A percentile compares a stretch with the other conserved stretches of the same genome.
These are phyloP conservation scores for Oxalis stricta DNA, from an alignment of 441 rosid species.

Conservation along the genomic window DNA sequence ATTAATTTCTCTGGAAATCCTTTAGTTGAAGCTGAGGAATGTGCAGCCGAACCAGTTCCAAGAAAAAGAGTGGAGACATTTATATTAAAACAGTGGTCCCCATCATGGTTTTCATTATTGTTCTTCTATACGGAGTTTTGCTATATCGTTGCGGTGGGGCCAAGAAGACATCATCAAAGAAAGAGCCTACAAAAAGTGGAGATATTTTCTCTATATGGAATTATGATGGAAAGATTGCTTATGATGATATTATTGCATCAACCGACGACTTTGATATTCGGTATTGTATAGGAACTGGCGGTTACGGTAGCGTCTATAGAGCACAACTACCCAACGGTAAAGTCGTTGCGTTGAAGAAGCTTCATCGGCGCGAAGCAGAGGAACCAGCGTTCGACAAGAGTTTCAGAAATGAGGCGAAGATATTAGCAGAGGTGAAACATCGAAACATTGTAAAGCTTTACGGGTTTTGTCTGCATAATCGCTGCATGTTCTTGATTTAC, in stretches of 20 bases:
- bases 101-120: not conserved
- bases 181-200: not conserved
- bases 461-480: constrained; percentile 11
- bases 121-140: not conserved
- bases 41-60: too few species aligned
- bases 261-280: constrained; percentile 7
- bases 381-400: constrained; percentile 4
- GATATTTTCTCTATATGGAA: constrained; percentile 8
- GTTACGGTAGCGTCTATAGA: constrained; percentile 8
- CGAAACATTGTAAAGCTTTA: constrained; percentile 10
- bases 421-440: constrained; percentile 1
- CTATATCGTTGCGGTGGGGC: not conserved
- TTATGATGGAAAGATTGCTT: constrained; percentile 4
- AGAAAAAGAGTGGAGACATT: not conserved
- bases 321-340: constrained; percentile 8
- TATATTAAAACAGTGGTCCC: too few species aligned
- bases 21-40: not conserved
- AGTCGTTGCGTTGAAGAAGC: constrained; percentile 12
- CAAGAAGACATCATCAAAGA: too few species aligned
- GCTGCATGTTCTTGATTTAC: constrained; percentile 18
- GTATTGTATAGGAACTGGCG: constrained; percentile 7
- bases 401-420: not conserved
- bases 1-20: not conserved
- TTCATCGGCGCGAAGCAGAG: constrained; percentile 2
- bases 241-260: constrained; percentile 5